Percentiles rank a stretch among this genome's conserved stretches.
Evolutionary conservation across 2,329 filamentous ascomycete species (phyloP).

Genomic region (Pseudogymnoascus sp.): DNA sequence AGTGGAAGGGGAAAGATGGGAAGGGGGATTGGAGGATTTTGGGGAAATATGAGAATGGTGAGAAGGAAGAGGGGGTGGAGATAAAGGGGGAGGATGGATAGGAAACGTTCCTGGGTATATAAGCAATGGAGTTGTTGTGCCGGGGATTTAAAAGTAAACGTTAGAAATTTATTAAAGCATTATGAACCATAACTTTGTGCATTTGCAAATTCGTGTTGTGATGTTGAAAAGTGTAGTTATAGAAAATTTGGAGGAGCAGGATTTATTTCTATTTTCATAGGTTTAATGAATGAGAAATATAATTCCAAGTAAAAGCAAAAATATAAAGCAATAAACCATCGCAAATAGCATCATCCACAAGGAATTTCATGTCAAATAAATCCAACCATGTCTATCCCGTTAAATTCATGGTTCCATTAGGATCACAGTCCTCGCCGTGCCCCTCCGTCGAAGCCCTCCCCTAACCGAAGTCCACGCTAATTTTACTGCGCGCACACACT

Average conservation of each 20-base stretch:
- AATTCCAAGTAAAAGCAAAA: background rate
- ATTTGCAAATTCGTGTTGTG: background rate
- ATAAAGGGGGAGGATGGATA: background rate
- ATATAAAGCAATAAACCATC: background rate
- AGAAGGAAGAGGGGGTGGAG: background rate
- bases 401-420: background rate
- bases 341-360: background rate
- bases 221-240: background rate
- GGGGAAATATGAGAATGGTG: background rate
- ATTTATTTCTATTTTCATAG: too few relatives aligned
- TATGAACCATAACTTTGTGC: background rate
- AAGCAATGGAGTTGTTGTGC: background rate
- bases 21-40: constrained; percentile 1
- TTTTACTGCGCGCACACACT: background rate
- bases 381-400: background rate
- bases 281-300: background rate
- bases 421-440: background rate
- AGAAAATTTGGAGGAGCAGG: too few relatives aligned
- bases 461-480: background rate
- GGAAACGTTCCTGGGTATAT: background rate
- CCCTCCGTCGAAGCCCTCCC: background rate
- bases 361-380: background rate
- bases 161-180: background rate
- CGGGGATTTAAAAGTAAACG: background rate
- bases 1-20: constrained; percentile 21